phyloP scores from a whole-genome alignment of 257 asterid genomes.

The Perilla frutescens region DNA sequence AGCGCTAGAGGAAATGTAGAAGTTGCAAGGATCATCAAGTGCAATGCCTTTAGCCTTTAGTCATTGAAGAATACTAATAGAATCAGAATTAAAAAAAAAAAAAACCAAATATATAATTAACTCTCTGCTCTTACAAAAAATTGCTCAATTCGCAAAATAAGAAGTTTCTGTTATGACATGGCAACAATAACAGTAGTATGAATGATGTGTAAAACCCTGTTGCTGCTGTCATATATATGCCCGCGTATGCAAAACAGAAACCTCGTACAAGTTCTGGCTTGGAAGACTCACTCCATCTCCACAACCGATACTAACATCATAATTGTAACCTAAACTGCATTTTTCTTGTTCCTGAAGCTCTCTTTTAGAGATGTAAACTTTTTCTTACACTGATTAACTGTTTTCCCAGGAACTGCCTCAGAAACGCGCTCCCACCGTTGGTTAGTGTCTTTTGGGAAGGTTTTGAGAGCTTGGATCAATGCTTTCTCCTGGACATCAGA shows the following conservation, averaged over 20 bases:
- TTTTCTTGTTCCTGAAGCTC: slow-evolving; percentile 87
- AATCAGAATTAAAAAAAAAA: neutral
- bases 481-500: slow-evolving; percentile 86
- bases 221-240: slow-evolving; percentile 27
- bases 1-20: slow-evolving; percentile 8
- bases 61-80: neutral
- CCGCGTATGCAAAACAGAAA: slow-evolving; percentile 29
- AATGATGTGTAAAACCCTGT: slow-evolving; percentile 23
- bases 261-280: slow-evolving; percentile 12
- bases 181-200: slow-evolving; percentile 33
- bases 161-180: slow-evolving; percentile 22
- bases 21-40: slow-evolving; percentile 8
- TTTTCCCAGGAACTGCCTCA: slow-evolving; percentile 85
- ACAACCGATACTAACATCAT: slow-evolving; percentile 14
- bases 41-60: neutral
- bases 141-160: slow-evolving; percentile 35
- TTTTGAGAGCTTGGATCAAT: slow-evolving; percentile 82
- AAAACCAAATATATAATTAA: slow-evolving; percentile 13
- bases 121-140: slow-evolving; percentile 31
- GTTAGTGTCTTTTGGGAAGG: slow-evolving; percentile 80
- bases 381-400: slow-evolving; percentile 72
- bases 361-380: slow-evolving; percentile 74
- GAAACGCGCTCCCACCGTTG: slow-evolving; percentile 94
- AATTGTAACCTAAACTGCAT: slow-evolving; percentile 40
- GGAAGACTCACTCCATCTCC: slow-evolving; percentile 22